phyloP scores from a whole-genome alignment of 192 early-diverging fungal species.

The Funneliformis geosporum region DNA sequence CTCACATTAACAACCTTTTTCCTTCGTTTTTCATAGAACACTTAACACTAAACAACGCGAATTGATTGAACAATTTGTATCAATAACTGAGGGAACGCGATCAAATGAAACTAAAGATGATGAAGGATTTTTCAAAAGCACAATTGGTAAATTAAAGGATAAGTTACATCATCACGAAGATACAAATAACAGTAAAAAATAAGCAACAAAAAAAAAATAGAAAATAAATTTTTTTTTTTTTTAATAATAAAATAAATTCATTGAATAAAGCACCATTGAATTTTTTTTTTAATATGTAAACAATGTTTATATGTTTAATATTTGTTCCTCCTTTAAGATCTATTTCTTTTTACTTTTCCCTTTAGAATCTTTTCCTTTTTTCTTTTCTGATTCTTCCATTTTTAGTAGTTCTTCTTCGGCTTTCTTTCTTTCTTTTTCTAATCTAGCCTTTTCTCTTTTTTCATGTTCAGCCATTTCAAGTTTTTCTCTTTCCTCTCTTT shows the following conservation, averaged over 20 bases:
- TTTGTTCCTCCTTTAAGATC: not conserved
- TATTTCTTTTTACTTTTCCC: constrained; percentile 28
- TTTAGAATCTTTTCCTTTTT: constrained; percentile 36
- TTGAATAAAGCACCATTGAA: too few relatives aligned
- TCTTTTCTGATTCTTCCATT: constrained; percentile 44
- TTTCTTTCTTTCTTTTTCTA: constrained; percentile 44
- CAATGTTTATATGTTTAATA: too few relatives aligned
- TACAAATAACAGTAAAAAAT: too few relatives aligned
- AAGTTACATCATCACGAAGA: too few relatives aligned
- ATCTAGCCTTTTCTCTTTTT: constrained; percentile 41
- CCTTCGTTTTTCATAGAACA: constrained; percentile 26
- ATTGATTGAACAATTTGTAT: constrained; percentile 64
- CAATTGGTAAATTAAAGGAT: too few relatives aligned
- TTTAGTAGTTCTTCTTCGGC: constrained; percentile 49
- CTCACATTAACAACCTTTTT: not conserved
- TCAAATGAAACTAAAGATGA: not conserved
- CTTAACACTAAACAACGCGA: constrained; percentile 53
- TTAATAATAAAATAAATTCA: too few relatives aligned
- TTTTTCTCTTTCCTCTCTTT: constrained; percentile 51
- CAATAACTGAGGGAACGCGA: not conserved
- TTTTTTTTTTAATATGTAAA: not conserved
- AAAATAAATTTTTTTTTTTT: too few relatives aligned
- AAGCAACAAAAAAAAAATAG: too few relatives aligned
- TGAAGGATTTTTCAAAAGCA: too few relatives aligned
- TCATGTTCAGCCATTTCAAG: constrained; percentile 42